These are phyloP conservation scores for Trichosanthes truncata DNA, from an alignment of 306 rosid species.

Conservation along the genomic window DNA sequence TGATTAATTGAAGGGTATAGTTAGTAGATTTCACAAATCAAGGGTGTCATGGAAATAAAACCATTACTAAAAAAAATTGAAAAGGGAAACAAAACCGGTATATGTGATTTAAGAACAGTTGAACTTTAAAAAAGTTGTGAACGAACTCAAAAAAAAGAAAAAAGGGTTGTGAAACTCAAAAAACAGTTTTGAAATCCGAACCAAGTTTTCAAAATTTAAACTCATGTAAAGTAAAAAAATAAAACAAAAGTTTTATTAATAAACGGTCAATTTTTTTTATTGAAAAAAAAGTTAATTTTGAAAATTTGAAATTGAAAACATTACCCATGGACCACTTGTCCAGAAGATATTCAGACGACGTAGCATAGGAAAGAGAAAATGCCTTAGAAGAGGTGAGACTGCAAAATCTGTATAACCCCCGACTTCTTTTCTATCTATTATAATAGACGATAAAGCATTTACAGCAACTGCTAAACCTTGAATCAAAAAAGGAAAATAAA, in stretches of 20 bases:
- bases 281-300: neutral
- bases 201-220: neutral
- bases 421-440: neutral
- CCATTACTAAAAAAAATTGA: too few relatives aligned
- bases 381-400: neutral
- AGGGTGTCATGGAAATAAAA: too few relatives aligned
- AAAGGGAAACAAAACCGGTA: too few relatives aligned
- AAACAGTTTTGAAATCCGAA: neutral
- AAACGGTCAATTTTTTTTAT: too few relatives aligned
- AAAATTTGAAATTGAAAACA: neutral
- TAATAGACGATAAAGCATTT: slow-evolving; percentile 8
- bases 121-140: too few relatives aligned
- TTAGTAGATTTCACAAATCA: too few relatives aligned
- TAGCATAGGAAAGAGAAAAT: neutral
- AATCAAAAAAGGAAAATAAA: slow-evolving; percentile 19
- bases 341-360: neutral
- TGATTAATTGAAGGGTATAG: too few relatives aligned
- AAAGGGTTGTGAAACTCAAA: too few relatives aligned
- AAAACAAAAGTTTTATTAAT: neutral
- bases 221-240: neutral
- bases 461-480: slow-evolving; percentile 27
- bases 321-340: neutral
- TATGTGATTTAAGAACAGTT: too few relatives aligned
- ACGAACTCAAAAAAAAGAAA: too few relatives aligned
- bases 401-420: neutral